Evolutionary conservation across 2,329 filamentous ascomycete species (phyloP).

Genomic region (Pseudocercospora fijiensis): DNA sequence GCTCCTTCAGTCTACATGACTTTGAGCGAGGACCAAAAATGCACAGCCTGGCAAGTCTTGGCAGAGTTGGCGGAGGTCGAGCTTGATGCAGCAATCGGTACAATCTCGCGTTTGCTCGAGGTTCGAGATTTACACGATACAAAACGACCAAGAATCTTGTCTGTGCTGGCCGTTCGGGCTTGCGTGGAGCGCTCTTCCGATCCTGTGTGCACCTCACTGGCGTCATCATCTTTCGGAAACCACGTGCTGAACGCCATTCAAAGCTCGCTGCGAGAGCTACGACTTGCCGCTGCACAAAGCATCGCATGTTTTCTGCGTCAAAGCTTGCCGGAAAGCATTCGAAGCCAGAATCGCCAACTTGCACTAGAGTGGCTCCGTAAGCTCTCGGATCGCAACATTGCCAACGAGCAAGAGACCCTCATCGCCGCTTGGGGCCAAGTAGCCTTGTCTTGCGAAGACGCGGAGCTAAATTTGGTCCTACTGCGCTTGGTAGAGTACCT

Average conservation of each 20-base stretch:
- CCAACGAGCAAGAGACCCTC: slow-evolving; percentile 75
- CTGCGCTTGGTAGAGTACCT: slow-evolving; percentile 83
- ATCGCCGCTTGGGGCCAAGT: slow-evolving; percentile 85
- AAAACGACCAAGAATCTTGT: slow-evolving; percentile 63
- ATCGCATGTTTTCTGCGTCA: slow-evolving; percentile 60
- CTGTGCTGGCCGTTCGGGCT: slow-evolving; percentile 69
- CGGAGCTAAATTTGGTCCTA: slow-evolving; percentile 83
- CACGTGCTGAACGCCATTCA: slow-evolving; percentile 79
- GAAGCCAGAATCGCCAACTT: slow-evolving; percentile 65
- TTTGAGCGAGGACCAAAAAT: slow-evolving; percentile 26
- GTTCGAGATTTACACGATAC: slow-evolving; percentile 48
- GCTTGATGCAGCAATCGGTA: slow-evolving; percentile 11
- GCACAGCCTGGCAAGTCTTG: slow-evolving; percentile 30
- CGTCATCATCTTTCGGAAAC: slow-evolving; percentile 64
- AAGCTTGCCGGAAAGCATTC: slow-evolving; percentile 48
- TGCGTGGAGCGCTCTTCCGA: slow-evolving; percentile 63
- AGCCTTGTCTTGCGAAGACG: slow-evolving; percentile 70
- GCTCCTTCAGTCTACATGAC: slow-evolving; percentile 25
- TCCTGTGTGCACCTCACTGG: slow-evolving; percentile 12
- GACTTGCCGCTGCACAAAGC: slow-evolving; percentile 70
- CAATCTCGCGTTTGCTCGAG: slow-evolving; percentile 36
- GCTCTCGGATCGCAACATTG: slow-evolving; percentile 66
- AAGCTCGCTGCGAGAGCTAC: slow-evolving; percentile 80
- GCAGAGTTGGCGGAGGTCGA: slow-evolving; percentile 25
- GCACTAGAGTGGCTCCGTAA: slow-evolving; percentile 69